Evolutionary conservation across 257 asterid species (phyloP).

Genomic region (Solanum pinnatisectum): DNA sequence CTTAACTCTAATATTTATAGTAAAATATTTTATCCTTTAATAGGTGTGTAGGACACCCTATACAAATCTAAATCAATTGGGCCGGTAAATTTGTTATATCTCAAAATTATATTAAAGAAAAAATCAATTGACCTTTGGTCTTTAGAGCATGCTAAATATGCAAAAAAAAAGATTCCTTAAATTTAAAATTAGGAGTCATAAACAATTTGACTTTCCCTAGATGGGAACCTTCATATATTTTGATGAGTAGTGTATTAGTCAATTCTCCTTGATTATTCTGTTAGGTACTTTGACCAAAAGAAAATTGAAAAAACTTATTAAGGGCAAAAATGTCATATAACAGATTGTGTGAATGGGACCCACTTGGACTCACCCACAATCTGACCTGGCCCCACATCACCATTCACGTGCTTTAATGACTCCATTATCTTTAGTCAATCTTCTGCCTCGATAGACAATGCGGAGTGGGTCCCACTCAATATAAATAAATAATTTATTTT

Average conservation of each 20-base stretch:
- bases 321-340: not conserved
- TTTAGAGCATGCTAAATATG: not conserved
- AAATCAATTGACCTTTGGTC: not conserved
- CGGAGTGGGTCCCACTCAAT: not conserved
- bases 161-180: not conserved
- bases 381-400: not conserved
- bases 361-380: not conserved
- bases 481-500: too few relatives aligned
- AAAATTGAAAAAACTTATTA: not conserved
- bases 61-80: not conserved
- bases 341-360: not conserved
- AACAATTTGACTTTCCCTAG: not conserved
- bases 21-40: not conserved
- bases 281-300: not conserved
- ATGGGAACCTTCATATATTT: not conserved
- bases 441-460: not conserved
- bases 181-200: not conserved
- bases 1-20: too few relatives aligned
- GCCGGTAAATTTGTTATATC: not conserved
- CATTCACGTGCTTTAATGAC: not conserved
- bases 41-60: rapidly evolving
- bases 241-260: not conserved
- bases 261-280: not conserved
- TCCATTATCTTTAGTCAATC: not conserved
- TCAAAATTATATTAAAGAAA: not conserved